phyloP scores from a whole-genome alignment of 108 stramenopile species.

The Nitzschia putrida region DNA sequence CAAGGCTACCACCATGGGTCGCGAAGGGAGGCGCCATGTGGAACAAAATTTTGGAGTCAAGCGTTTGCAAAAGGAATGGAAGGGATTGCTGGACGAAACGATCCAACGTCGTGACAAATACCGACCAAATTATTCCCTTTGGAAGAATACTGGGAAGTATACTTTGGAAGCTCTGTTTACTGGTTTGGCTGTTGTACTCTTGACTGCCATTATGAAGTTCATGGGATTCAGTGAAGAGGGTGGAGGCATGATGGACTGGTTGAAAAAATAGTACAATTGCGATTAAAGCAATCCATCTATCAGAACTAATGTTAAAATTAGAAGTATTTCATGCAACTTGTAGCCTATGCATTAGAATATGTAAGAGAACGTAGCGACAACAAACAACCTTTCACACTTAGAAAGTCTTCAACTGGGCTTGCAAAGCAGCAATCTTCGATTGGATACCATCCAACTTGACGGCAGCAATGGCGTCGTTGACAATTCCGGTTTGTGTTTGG shows the following conservation, averaged over 20 bases:
- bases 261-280: not conserved
- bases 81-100: constrained; percentile 50
- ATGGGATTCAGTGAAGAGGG: constrained; percentile 15
- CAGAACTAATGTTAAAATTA: no score
- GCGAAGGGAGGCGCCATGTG: constrained; percentile 62
- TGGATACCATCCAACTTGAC: constrained; percentile 67
- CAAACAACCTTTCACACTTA: constrained; percentile 5
- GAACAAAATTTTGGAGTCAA: constrained; percentile 63
- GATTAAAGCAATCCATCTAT: not conserved
- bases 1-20: constrained; percentile 59
- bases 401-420: constrained; percentile 48
- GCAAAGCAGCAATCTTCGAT: constrained; percentile 77
- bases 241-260: constrained; percentile 22
- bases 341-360: no score
- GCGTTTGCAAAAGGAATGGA: constrained; percentile 67
- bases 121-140: constrained; percentile 10
- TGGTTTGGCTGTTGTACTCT: not conserved
- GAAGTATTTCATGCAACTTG: no score
- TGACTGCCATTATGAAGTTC: constrained; percentile 20
- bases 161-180: constrained; percentile 29
- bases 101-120: constrained; percentile 6
- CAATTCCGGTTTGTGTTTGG: constrained; percentile 47
- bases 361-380: no score
- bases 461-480: constrained; percentile 59
- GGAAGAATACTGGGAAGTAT: constrained; percentile 19